Evolutionary conservation across 1,284 basidiomycete species (phyloP).

Genomic region (Ganoderma multipileum): DNA sequence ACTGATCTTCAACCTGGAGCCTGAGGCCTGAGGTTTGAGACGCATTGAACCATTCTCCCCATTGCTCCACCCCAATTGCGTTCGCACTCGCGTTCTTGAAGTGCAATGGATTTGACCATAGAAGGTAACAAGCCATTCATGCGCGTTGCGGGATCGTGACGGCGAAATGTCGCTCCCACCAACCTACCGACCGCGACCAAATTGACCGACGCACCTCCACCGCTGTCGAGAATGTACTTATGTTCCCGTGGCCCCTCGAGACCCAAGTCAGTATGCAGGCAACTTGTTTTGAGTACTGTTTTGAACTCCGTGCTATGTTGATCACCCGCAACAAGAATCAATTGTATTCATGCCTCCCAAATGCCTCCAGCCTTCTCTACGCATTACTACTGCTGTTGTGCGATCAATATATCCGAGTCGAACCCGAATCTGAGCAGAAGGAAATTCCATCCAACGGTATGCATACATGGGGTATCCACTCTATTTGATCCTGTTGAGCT

Average conservation of each 20-base stretch:
- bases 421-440: not conserved
- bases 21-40: not conserved
- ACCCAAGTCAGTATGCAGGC: constrained; percentile 12
- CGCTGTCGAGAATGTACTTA: constrained; percentile 17
- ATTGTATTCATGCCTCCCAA: constrained; percentile 1
- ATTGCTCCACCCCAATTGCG: no score
- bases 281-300: not conserved
- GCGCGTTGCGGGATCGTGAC: no score
- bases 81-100: no score
- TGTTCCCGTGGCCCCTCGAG: constrained; percentile 29
- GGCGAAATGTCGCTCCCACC: no score
- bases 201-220: not conserved
- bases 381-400: constrained; percentile 1
- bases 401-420: not conserved
- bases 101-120: no score
- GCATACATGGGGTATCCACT: not conserved
- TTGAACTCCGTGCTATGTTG: not conserved
- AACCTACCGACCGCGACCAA: not conserved
- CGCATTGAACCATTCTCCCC: no score
- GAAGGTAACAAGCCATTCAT: no score
- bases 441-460: not conserved
- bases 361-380: no score
- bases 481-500: constrained; percentile 79
- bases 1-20: no score
- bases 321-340: constrained; percentile 1